Conservation (phyloP, 202 grass and related monocot species). For the Sporobolus alterniflorus region DNA sequence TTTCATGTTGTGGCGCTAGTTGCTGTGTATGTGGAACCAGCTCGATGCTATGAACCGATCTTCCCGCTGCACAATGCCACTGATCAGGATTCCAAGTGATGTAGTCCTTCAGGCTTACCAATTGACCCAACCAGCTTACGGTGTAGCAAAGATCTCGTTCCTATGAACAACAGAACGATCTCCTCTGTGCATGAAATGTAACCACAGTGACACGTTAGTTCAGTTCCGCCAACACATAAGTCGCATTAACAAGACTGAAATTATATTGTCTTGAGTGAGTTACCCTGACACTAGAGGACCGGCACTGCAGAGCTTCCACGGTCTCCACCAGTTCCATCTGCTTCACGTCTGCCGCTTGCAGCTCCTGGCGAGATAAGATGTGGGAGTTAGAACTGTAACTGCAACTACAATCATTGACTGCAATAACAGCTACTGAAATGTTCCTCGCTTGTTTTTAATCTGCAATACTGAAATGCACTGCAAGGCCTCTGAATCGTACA, state of each 20-base stretch:
- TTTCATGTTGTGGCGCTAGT: neutral
- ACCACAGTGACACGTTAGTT: neutral
- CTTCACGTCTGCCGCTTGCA: constrained; percentile 55
- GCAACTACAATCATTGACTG: neutral
- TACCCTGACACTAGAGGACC: constrained; percentile 55
- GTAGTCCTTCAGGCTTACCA: neutral
- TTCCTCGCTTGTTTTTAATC: neutral
- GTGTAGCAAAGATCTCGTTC: neutral
- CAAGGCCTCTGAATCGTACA: neutral
- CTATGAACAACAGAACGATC: constrained; percentile 58
- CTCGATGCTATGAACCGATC: neutral
- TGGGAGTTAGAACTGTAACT: neutral
- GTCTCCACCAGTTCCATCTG: constrained; percentile 64
- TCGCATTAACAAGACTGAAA: neutral
- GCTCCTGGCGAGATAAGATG: constrained; percentile 40
- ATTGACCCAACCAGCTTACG: neutral
- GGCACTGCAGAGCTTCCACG: constrained; percentile 47
- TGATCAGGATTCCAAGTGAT: neutral
- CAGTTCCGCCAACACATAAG: neutral
- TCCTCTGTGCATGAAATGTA: constrained; percentile 53
- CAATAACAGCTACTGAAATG: neutral
- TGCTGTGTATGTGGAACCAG: neutral
- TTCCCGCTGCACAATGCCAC: neutral
- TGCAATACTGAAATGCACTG: no score
- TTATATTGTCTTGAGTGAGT: neutral